Evolutionary conservation across 352 stramenopile genomes (phyloP).

Genomic region (Phytopythium vexans): DNA sequence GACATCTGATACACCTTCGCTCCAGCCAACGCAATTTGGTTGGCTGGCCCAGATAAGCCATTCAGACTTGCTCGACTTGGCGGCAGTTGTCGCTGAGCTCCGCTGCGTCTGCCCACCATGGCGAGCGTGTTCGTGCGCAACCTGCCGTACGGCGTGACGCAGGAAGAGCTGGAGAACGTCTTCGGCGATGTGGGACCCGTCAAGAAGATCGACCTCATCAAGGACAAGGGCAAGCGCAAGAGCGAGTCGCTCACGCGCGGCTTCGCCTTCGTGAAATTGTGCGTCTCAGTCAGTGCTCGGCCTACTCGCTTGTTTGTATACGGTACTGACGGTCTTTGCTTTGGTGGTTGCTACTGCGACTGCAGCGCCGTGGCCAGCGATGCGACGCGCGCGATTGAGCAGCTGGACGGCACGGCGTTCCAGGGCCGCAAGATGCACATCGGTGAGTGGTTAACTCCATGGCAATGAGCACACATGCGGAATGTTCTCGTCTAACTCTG

Average conservation of each 20-base stretch:
- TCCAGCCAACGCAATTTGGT: too few relatives aligned
- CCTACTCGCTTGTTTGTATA: background rate
- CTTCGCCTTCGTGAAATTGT: conserved; percentile 88
- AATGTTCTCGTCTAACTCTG: background rate
- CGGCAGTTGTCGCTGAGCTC: too few relatives aligned
- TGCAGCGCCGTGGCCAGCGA: conserved; percentile 71
- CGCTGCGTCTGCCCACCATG: conserved; percentile 19
- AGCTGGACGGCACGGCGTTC: conserved; percentile 73
- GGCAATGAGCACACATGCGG: background rate
- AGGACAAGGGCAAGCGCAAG: conserved; percentile 85
- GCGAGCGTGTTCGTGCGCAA: conserved; percentile 84
- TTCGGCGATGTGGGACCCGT: conserved; percentile 81
- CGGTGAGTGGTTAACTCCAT: conserved; percentile 32
- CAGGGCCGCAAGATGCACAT: conserved; percentile 78
- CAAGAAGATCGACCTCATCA: conserved; percentile 87
- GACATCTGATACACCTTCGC: too few relatives aligned
- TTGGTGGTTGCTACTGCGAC: conserved; percentile 1
- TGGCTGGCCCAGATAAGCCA: too few relatives aligned
- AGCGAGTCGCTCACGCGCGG: conserved; percentile 75
- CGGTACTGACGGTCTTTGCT: background rate
- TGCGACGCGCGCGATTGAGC: conserved; percentile 64
- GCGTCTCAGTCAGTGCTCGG: conserved; percentile 16
- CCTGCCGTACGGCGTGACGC: conserved; percentile 81
- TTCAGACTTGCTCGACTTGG: too few relatives aligned
- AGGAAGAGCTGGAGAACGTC: conserved; percentile 80